These are phyloP conservation scores for Lepidium campestre DNA, from an alignment of 441 rosid genomes.

Conservation along the genomic window DNA sequence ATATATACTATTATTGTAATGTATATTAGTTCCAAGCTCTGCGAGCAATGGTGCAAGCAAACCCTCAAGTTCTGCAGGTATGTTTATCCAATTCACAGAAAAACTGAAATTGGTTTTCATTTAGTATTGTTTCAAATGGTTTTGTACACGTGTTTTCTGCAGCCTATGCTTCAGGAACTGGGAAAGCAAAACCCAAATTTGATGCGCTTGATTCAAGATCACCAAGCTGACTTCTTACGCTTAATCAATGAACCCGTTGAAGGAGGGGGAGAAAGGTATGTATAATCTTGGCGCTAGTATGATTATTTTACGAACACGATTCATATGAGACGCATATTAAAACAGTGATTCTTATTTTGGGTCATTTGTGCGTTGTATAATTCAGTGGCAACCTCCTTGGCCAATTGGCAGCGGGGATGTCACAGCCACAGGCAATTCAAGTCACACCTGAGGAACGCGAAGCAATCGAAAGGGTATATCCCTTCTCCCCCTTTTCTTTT, in stretches of 20 bases:
- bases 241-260: conserved; percentile 84
- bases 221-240: conserved; percentile 76
- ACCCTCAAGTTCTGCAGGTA: conserved; percentile 92
- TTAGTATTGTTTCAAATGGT: neutral
- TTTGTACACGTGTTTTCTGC: neutral
- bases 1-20: neutral
- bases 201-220: conserved; percentile 85
- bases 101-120: neutral
- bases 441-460: conserved; percentile 86
- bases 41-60: conserved; percentile 92
- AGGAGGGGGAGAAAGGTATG: conserved; percentile 79
- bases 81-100: neutral
- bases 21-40: conserved; percentile 83
- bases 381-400: conserved; percentile 51
- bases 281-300: neutral
- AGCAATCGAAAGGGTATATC: conserved; percentile 67
- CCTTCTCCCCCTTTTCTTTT: neutral
- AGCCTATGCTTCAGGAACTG: conserved; percentile 96
- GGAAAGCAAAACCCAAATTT: conserved; percentile 85
- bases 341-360: neutral
- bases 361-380: neutral
- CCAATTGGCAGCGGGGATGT: conserved; percentile 67
- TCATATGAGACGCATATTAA: neutral
- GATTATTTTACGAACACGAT: neutral
- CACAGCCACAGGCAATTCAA: conserved; percentile 39